These are phyloP conservation scores for Yamadazyma diddensiae DNA, from an alignment of 1,139 yeast genomes.

Conservation along the genomic window DNA sequence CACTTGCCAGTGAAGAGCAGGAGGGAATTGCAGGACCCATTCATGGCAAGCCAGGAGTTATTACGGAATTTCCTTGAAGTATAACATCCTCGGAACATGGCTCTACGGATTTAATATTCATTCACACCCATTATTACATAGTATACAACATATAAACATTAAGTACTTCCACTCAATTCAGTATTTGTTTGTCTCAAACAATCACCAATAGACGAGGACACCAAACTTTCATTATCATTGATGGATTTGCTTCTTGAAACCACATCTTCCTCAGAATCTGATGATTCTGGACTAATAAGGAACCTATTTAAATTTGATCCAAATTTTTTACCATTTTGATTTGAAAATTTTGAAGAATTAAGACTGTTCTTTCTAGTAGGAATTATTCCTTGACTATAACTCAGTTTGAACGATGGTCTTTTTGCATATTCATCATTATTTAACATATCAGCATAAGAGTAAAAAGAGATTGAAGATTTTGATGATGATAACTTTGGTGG, in stretches of 20 bases:
- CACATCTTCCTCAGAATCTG: constrained; percentile 24
- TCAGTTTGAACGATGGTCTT: constrained; percentile 51
- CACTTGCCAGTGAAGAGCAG: too few species aligned
- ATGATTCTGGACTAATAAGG: constrained; percentile 29
- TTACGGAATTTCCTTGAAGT: neutral
- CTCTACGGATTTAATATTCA: constrained; percentile 1
- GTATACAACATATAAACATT: constrained; percentile 9
- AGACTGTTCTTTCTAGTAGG: constrained; percentile 22
- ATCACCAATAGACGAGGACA: constrained; percentile 39
- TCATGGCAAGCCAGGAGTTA: too few species aligned
- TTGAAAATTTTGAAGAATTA: constrained; percentile 5
- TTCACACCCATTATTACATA: constrained; percentile 10
- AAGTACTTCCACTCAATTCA: constrained; percentile 24
- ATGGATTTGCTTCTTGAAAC: constrained; percentile 7
- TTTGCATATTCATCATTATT: constrained; percentile 58
- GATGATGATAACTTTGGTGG: constrained; percentile 40
- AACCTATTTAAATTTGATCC: constrained; percentile 20
- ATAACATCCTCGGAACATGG: too few species aligned
- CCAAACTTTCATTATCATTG: constrained; percentile 29
- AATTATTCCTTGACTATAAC: constrained; percentile 29
- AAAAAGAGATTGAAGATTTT: constrained; percentile 61
- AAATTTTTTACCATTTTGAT: constrained; percentile 10
- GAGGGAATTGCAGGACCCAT: too few species aligned
- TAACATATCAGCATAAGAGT: constrained; percentile 78
- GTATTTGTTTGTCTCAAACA: constrained; percentile 39